Evolutionary conservation across 768 basidiomycete species (phyloP).

Genomic region (Podaxis sp.): DNA sequence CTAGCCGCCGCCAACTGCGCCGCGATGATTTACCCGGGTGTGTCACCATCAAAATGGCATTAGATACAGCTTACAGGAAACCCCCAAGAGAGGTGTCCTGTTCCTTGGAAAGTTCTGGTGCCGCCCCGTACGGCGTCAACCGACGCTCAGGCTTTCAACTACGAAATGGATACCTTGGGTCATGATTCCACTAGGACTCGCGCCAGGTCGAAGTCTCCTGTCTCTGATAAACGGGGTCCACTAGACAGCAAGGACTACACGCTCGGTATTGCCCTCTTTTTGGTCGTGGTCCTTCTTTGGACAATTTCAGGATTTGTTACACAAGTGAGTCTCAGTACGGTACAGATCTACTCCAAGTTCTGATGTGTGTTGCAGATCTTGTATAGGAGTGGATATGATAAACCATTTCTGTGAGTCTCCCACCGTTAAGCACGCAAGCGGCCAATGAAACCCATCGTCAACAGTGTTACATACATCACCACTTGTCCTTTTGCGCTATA

Average conservation of each 20-base stretch:
- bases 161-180: neutral
- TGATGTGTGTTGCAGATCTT: slow-evolving; percentile 36
- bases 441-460: neutral
- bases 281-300: slow-evolving; percentile 84
- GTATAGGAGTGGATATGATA: slow-evolving; percentile 69
- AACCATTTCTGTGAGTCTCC: slow-evolving; percentile 73
- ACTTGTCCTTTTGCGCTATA: slow-evolving; percentile 72
- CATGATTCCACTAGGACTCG: neutral
- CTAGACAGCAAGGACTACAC: slow-evolving; percentile 33
- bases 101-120: neutral
- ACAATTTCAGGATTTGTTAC: slow-evolving; percentile 86
- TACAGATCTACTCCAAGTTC: neutral
- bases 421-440: slow-evolving; percentile 8
- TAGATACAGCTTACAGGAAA: neutral
- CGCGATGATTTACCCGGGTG: slow-evolving; percentile 6
- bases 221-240: neutral
- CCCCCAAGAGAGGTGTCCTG: neutral
- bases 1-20: neutral
- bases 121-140: neutral
- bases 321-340: slow-evolving; percentile 59
- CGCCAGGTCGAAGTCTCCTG: neutral
- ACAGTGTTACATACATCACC: slow-evolving; percentile 69
- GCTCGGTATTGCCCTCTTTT: slow-evolving; percentile 66
- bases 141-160: neutral
- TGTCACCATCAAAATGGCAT: neutral